Base-by-base conservation (phyloP, 1,284 basidiomycete species). In the Flammula alnicola region DNA sequence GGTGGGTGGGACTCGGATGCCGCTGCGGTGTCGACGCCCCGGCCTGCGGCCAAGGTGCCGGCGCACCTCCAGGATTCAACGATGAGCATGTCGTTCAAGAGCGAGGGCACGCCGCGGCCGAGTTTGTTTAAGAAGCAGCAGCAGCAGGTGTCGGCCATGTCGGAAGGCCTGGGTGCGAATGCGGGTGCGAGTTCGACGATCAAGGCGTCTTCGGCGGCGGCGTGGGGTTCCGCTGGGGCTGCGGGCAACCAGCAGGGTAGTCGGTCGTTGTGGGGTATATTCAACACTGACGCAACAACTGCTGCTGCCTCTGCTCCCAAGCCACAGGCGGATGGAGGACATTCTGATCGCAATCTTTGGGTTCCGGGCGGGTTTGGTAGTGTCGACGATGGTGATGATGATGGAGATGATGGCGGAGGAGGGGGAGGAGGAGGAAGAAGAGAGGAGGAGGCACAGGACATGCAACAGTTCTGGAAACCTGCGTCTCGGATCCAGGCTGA, bases 21-120 rank as follows among this genome's bases (percentile, higher is more conserved):
- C 23, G 64, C 65, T 14, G 41, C 57, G 3, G 52, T 52, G 1
- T 60, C 63, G 7, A 69, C 67, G n/a, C 67, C 67, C 26, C 61
- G 63, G 10, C 60, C 60, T 19, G 52, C 55, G n/a, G 37, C 56
- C 31, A 62, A 57, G 39, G 46, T 61, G n/a, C 60, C 60, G 14
- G 46, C 51, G 16, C 54, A 62, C 39, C 44, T 59, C n/a, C 54
- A 53, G 32, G 40, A 49, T 8, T 33, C 38, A 19, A 40, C 44
- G 14, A 19, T 43, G 44, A 12, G 11, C n/a, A 7, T 39, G 20
- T 20, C 36, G 14, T 5, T 30, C 16, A 49, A 49, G 7, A 30
- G 29, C 1, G 44, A 39, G 27, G 51, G 40, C n/a, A 52, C 51
- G 8, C 51, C 51, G 17, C 45, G 51, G 14, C 51, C 51, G 5